Evolutionary conservation across 2,329 filamentous ascomycete species (phyloP), one percentile per base, ranked within the genome.

Genomic region (Cadophora malorum): DNA sequence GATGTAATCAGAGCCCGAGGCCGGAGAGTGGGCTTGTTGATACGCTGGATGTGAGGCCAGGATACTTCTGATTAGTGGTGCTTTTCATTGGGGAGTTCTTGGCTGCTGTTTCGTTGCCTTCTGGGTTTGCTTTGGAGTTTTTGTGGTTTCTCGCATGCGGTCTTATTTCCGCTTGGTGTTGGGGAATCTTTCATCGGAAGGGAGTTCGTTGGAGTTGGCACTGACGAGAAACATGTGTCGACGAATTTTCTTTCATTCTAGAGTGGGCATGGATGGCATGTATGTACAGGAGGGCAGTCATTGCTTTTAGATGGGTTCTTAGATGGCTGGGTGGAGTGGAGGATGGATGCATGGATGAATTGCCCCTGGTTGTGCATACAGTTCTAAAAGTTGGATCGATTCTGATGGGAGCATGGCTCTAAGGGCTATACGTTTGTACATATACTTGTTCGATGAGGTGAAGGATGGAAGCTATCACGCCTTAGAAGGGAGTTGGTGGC

Each of bases 1-100:
- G 67, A 8, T 72, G 69, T 47, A 67, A 66, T 63, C 70, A 71
- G 63, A 73, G 67, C 49, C 65, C 69, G 0, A 41, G 60, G 49
- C 63, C 60, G 5, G 53, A 67, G 21, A 45, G 38, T 47, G 45
- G 60, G 4, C 45, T 52, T 41, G 59, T 49, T 16, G 21, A 50
- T 21, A 16, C 28, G 28, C 50, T 16, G n/a, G 52, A 47, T n/a
- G 6, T 50, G 45, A 25, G 49, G 21, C 19, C 49, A 28, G 65
- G 28, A 25, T 58, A 64, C 31, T 47, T 23, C 9, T 65, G 33
- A 55, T 16, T 53, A 19, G 45, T 49, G 19, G 19, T 49, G 5
- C 5, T 47, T 49, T n/a, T 49, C 45, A 5, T 45, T 45, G 4
- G 4, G 12, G 28, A 28, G 28, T 28, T 28, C 28, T 16, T 49